Evolutionary conservation across 257 asterid species (phyloP).

Genomic region (Plantago elongata): DNA sequence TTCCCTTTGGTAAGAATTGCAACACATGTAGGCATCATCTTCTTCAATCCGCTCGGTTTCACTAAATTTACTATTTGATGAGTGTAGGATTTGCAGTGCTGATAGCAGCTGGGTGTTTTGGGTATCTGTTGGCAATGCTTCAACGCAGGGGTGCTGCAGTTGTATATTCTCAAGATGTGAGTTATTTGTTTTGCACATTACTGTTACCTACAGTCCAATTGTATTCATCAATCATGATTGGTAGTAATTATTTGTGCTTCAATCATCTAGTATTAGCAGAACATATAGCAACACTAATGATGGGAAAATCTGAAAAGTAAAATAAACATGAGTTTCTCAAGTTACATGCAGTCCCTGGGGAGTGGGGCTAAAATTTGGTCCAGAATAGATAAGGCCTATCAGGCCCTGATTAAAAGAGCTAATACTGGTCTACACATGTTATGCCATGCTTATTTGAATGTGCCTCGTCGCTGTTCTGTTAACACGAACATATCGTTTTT

Average conservation of each 20-base stretch:
- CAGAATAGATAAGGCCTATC: no score
- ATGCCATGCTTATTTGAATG: no score
- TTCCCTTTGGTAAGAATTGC: conserved; percentile 63
- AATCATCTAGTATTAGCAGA: no score
- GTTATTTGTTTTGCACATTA: conserved; percentile 20
- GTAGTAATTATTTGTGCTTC: not conserved
- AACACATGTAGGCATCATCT: not conserved
- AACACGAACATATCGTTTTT: no score
- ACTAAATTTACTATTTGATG: conserved; percentile 3
- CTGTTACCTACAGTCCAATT: not conserved
- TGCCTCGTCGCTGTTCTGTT: no score
- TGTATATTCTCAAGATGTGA: conserved; percentile 63
- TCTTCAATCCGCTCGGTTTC: not conserved
- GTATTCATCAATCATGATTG: not conserved
- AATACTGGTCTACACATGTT: no score
- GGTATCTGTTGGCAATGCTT: conserved; percentile 87
- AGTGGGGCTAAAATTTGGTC: no score
- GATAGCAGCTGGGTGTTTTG: conserved; percentile 85
- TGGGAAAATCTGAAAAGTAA: no score
- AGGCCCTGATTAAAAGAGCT: no score
- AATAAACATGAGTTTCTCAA: no score
- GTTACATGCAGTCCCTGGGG: no score
- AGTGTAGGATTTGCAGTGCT: conserved; percentile 69
- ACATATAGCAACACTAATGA: no score
- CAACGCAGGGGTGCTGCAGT: conserved; percentile 63